These are phyloP conservation scores for Pyrenophora seminiperda DNA, from an alignment of 2,329 filamentous ascomycete species.

Conservation along the genomic window DNA sequence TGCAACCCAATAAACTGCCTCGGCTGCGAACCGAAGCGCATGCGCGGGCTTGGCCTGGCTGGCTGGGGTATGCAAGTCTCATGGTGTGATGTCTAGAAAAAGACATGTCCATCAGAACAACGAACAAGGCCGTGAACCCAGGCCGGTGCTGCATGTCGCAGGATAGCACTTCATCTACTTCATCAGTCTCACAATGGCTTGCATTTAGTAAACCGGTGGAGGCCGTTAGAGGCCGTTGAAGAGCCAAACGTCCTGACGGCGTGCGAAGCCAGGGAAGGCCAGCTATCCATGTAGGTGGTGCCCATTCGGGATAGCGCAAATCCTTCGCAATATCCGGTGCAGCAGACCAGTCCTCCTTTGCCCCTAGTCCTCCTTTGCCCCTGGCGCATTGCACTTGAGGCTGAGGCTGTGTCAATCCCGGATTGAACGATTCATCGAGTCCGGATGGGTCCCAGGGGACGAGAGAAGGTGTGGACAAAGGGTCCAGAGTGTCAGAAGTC, in stretches of 20 bases:
- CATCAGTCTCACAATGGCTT: not conserved
- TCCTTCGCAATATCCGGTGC: too few relatives aligned
- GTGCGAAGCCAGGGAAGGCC: not conserved
- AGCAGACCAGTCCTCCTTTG: too few relatives aligned
- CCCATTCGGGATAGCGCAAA: not conserved
- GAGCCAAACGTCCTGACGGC: not conserved
- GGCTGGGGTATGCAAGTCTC: constrained; percentile 3
- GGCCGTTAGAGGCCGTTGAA: not conserved
- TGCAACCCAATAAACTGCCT: constrained; percentile 9
- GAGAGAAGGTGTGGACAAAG: too few relatives aligned
- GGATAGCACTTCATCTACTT: not conserved
- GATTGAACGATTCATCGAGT: too few relatives aligned
- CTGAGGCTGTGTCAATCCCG: too few relatives aligned
- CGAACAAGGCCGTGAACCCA: not conserved
- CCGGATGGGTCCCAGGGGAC: too few relatives aligned
- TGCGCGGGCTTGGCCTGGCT: constrained; percentile 6
- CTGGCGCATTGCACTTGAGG: too few relatives aligned
- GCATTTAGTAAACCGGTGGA: not conserved
- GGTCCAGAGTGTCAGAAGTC: too few relatives aligned
- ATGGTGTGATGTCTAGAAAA: constrained; percentile 1
- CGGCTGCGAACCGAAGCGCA: constrained; percentile 32
- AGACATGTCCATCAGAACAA: not conserved
- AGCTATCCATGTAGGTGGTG: constrained; percentile 2
- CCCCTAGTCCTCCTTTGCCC: too few relatives aligned
- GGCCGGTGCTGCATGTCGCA: not conserved